Evolutionary conservation across 2,329 filamentous ascomycete genomes (phyloP).

Genomic region (Colletotrichum sp.): DNA sequence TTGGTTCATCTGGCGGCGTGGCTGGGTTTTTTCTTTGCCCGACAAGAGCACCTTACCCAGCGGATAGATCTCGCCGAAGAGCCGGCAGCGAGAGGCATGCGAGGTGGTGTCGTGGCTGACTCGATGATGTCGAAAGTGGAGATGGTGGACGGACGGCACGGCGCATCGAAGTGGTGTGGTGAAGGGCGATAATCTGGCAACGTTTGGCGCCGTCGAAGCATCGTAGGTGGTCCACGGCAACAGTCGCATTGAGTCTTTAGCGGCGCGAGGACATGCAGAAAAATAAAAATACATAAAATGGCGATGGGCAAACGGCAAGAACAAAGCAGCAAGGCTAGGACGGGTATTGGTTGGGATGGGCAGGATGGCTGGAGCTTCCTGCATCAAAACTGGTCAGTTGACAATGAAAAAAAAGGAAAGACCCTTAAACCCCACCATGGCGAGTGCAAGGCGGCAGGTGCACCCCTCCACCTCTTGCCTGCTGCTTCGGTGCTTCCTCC

Average conservation of each 20-base stretch:
- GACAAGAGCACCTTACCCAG: not conserved
- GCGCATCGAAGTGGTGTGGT: not conserved
- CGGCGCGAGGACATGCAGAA: not conserved
- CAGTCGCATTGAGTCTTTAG: not conserved
- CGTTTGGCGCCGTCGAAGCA: not conserved
- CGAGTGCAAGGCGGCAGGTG: not conserved
- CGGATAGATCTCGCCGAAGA: constrained; percentile 13
- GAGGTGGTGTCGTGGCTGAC: not conserved
- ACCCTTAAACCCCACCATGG: constrained; percentile 13
- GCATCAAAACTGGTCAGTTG: constrained; percentile 17
- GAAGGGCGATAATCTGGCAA: not conserved
- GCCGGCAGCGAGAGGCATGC: not conserved
- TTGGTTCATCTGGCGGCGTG: not conserved
- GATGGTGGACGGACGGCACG: not conserved
- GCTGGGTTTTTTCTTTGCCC: not conserved
- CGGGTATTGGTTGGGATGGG: not conserved
- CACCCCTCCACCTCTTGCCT: not conserved
- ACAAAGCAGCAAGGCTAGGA: not conserved
- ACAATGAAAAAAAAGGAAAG: not conserved
- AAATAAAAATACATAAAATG: not conserved
- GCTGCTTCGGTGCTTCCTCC: not conserved
- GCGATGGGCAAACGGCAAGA: not conserved
- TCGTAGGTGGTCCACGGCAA: not conserved
- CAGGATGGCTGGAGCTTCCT: not conserved
- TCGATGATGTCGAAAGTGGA: not conserved